Percentiles rank a stretch among this genome's conserved stretches.
These are phyloP conservation scores for rapeseed (Brassica napus) DNA, from an alignment of 345 rosid species.

Conservation along the genomic window Da-Ae NC_063439.1:18006001-18006500, in stretches of 20 bases:
- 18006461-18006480: slow-evolving; percentile 78
- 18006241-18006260: slow-evolving; percentile 10
- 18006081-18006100: slow-evolving; percentile 74
- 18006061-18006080: slow-evolving; percentile 63
- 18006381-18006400: slow-evolving; percentile 86
- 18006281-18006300: slow-evolving; percentile 41
- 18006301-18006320: slow-evolving; percentile 98
- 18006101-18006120: slow-evolving; percentile 81
- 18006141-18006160: slow-evolving; percentile 92
- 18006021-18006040: slow-evolving; percentile 76
- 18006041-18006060: slow-evolving; percentile 51
- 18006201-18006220: slow-evolving; percentile 75
- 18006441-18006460: slow-evolving; percentile 68
- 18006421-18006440: slow-evolving; percentile 59
- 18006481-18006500: neutral
- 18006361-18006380: slow-evolving; percentile 85
- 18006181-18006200: slow-evolving; percentile 61
- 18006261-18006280: neutral
- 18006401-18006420: slow-evolving; percentile 77
- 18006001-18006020: slow-evolving; percentile 97
- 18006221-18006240: slow-evolving; percentile 29
- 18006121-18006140: slow-evolving; percentile 66
- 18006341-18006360: slow-evolving; percentile 57
- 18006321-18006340: slow-evolving; percentile 70
- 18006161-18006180: slow-evolving; percentile 59